Percentiles rank a stretch among this genome's conserved stretches.
Evolutionary conservation across 805 yeast genomes (phyloP).

Genomic region (Candida sanyiensis): DNA sequence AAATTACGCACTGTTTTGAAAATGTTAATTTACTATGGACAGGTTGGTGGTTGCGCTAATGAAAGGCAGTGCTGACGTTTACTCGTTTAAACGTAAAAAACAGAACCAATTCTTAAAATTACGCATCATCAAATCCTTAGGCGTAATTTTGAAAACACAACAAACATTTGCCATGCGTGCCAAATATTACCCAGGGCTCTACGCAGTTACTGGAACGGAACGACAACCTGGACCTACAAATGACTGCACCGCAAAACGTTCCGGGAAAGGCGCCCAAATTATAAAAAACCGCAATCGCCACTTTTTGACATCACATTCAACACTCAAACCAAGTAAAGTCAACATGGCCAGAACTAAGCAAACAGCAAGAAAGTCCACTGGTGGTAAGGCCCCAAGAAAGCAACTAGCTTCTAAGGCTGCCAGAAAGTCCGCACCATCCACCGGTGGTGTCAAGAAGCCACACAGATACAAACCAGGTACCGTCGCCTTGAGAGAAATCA

Average conservation of each 20-base stretch:
- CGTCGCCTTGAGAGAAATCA: conserved; percentile 92
- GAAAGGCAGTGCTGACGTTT: neutral
- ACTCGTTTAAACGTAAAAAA: neutral
- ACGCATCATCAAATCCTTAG: neutral
- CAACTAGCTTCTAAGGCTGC: conserved; percentile 90
- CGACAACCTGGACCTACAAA: conserved; percentile 3
- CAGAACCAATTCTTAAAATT: neutral
- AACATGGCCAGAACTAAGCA: conserved; percentile 89
- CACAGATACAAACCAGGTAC: conserved; percentile 98
- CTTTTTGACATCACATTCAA: too few relatives aligned
- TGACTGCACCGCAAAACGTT: neutral
- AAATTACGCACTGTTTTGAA: conserved; percentile 5
- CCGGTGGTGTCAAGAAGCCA: conserved; percentile 91
- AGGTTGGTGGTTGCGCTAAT: conserved; percentile 3
- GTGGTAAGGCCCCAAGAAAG: conserved; percentile 96
- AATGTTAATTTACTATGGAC: conserved; percentile 1
- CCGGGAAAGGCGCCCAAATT: neutral
- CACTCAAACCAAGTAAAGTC: neutral
- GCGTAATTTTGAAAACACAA: conserved; percentile 6
- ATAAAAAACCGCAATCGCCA: conserved; percentile 7
- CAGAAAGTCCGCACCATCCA: conserved; percentile 86
- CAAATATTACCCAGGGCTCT: neutral
- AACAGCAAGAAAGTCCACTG: conserved; percentile 92
- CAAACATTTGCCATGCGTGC: neutral
- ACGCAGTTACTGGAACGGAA: neutral